phyloP scores from a whole-genome alignment of 352 stramenopile species.

The Phytophthora capsici region DNA sequence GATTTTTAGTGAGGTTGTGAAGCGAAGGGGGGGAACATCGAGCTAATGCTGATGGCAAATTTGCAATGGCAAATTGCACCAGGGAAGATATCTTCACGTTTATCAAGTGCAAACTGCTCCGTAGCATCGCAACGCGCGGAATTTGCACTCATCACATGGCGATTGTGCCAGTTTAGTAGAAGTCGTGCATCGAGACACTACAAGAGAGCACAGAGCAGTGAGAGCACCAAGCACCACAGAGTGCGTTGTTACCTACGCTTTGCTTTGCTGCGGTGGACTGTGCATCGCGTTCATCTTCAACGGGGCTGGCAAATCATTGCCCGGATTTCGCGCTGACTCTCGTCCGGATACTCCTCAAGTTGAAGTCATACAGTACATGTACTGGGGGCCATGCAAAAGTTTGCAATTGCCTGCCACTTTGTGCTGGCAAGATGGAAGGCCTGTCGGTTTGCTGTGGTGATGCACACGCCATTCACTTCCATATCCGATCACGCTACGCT shows the following conservation, averaged over 20 bases:
- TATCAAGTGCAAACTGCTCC: not conserved
- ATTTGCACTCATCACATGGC: not conserved
- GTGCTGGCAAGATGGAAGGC: not conserved
- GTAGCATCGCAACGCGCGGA: constrained; percentile 14
- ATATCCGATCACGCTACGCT: not conserved
- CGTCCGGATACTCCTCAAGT: constrained; percentile 32
- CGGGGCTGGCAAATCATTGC: constrained; percentile 17
- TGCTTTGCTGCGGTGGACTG: constrained; percentile 4
- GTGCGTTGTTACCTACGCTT: constrained; percentile 18
- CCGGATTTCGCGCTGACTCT: constrained; percentile 25
- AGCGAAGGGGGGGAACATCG: constrained; percentile 15
- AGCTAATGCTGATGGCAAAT: not conserved
- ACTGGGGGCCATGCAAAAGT: constrained; percentile 1
- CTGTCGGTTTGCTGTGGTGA: constrained; percentile 18
- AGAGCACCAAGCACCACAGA: constrained; percentile 15
- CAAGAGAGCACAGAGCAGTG: not conserved
- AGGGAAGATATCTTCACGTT: constrained; percentile 3
- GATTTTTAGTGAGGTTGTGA: constrained; percentile 8
- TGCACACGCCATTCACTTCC: constrained; percentile 11
- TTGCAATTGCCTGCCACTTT: constrained; percentile 4
- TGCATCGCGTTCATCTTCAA: constrained; percentile 22
- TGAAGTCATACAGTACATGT: constrained; percentile 21
- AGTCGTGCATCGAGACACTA: not conserved
- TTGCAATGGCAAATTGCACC: no score
- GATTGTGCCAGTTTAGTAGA: not conserved